Conservation (phyloP, 768 basidiomycete genomes). For the Sporobolomyces pararoseus region DNA sequence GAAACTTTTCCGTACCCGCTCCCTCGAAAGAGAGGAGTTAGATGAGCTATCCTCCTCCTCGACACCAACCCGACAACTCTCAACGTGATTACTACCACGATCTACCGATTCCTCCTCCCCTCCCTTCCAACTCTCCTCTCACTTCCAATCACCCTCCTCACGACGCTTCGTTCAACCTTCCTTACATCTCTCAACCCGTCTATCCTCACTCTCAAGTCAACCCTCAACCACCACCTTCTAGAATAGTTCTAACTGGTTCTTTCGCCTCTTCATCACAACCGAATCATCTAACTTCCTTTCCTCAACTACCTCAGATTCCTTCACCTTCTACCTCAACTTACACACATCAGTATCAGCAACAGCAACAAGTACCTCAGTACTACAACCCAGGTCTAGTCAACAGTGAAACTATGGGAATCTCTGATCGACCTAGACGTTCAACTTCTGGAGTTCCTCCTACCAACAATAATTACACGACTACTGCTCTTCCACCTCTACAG, state of each 20-base stretch:
- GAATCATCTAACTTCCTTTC: not conserved
- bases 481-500: not conserved
- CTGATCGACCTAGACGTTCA: slow-evolving; percentile 1
- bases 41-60: slow-evolving; percentile 16
- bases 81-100: too few species aligned
- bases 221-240: not conserved
- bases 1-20: not conserved
- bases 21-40: not conserved
- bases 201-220: not conserved
- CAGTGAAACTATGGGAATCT: not conserved
- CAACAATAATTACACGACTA: too few species aligned
- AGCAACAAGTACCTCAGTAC: not conserved
- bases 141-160: not conserved
- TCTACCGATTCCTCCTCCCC: too few species aligned
- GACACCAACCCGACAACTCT: too few species aligned
- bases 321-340: not conserved
- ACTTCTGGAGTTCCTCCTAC: not conserved
- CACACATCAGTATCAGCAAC: not conserved
- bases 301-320: not conserved
- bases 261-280: not conserved
- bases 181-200: slow-evolving; percentile 7
- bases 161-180: not conserved
- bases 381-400: not conserved
- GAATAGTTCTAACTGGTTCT: slow-evolving; percentile 4
- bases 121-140: not conserved